phyloP scores from a whole-genome alignment of 23 red algal genomes.

The Gracilaria domingensis region DNA sequence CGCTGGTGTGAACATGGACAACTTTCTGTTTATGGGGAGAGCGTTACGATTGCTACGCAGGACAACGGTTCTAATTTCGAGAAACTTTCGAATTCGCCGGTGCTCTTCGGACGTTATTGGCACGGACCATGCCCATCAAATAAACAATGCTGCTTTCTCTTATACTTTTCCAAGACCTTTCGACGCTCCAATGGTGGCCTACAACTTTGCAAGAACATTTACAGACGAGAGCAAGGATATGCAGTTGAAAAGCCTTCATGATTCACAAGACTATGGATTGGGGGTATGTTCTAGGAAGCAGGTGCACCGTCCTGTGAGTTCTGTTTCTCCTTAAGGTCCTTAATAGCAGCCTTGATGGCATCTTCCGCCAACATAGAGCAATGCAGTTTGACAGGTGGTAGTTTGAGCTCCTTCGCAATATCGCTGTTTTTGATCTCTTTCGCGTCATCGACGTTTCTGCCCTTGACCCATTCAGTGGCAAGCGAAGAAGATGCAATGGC shows the following conservation, averaged over 20 bases:
- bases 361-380: slow-evolving; percentile 99
- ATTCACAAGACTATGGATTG: no score
- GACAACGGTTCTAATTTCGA: no score
- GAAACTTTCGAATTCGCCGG: no score
- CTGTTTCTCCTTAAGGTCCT: slow-evolving; percentile 86
- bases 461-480: slow-evolving; percentile 94
- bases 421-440: slow-evolving; percentile 88
- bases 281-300: not conserved
- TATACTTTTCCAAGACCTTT: no score
- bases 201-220: no score
- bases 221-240: no score
- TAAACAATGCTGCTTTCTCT: no score
- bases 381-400: slow-evolving; percentile 98
- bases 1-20: no score
- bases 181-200: no score
- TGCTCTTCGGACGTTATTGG: not conserved
- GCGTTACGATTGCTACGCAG: not conserved
- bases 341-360: slow-evolving; percentile 95
- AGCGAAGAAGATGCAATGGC: slow-evolving; percentile 96
- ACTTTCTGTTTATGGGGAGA: no score
- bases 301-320: not conserved
- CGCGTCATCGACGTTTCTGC: slow-evolving; percentile 86
- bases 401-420: slow-evolving; percentile 92
- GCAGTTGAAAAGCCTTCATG: not conserved
- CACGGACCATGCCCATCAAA: no score